These are phyloP conservation scores for Parastagonospora nodorum DNA, from an alignment of 2,329 filamentous ascomycete species.

Conservation along the genomic window DNA sequence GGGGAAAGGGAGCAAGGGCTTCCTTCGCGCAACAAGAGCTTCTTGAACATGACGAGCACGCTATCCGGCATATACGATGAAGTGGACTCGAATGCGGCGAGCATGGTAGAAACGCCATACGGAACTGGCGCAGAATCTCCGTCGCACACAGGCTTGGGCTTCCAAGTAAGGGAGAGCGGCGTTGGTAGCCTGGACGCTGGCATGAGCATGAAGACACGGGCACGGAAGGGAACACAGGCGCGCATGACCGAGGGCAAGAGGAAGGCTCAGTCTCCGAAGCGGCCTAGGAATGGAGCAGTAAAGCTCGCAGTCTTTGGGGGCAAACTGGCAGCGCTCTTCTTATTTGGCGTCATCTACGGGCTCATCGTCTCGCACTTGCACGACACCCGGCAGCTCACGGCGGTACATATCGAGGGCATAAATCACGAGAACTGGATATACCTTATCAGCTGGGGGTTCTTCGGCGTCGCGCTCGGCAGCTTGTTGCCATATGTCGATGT, in stretches of 20 bases:
- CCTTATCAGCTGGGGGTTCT: constrained; percentile 78
- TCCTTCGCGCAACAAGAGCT: constrained; percentile 70
- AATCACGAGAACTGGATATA: constrained; percentile 67
- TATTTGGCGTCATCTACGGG: constrained; percentile 82
- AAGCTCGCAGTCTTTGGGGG: constrained; percentile 60
- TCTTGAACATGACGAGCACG: constrained; percentile 85
- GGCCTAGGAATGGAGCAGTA: constrained; percentile 20
- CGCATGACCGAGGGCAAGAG: not conserved
- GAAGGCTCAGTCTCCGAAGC: constrained; percentile 9
- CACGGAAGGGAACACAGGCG: constrained; percentile 12
- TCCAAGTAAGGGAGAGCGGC: constrained; percentile 23
- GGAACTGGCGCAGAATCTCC: constrained; percentile 78
- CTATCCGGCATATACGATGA: constrained; percentile 84
- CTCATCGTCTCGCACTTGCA: constrained; percentile 80
- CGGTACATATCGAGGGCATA: constrained; percentile 64
- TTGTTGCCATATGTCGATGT: constrained; percentile 84
- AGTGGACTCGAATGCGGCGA: constrained; percentile 39
- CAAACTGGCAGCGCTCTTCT: constrained; percentile 71
- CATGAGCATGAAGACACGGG: constrained; percentile 26
- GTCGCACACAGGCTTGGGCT: constrained; percentile 26
- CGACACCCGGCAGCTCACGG: constrained; percentile 66
- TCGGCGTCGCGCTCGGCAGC: constrained; percentile 77
- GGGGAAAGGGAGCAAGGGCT: constrained; percentile 29
- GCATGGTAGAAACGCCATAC: constrained; percentile 73
- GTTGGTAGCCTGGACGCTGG: constrained; percentile 33